These are phyloP conservation scores for Chrysoporthe austroafricana DNA, from an alignment of 2,329 filamentous ascomycete species.

Conservation along the genomic window DNA sequence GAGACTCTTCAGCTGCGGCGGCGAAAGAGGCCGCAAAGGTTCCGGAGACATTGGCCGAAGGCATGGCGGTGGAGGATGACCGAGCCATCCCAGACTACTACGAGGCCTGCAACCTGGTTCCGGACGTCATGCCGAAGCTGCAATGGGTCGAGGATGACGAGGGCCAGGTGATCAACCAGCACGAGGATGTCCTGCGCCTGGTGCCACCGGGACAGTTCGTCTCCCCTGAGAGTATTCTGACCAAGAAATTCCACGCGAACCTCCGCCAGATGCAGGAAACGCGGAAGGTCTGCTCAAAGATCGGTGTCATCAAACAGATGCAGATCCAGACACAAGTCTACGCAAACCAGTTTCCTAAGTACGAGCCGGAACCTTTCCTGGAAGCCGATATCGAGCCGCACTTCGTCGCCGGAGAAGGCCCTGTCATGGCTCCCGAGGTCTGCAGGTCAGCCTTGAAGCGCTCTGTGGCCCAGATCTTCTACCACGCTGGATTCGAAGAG, in stretches of 20 bases:
- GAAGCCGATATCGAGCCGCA: constrained; percentile 88
- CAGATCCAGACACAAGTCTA: constrained; percentile 98
- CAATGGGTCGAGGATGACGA: constrained; percentile 90
- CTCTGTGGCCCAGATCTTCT: constrained; percentile 92
- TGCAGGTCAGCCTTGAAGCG: constrained; percentile 85
- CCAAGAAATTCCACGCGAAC: constrained; percentile 84
- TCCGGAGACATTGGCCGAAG: constrained; percentile 78
- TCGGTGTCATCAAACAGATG: constrained; percentile 99
- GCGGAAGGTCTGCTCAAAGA: constrained; percentile 92
- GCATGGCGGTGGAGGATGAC: constrained; percentile 89
- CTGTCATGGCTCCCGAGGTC: constrained; percentile 81
- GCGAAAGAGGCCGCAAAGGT: constrained; percentile 53
- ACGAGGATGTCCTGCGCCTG: constrained; percentile 80
- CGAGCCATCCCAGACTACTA: constrained; percentile 93
- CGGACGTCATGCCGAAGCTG: constrained; percentile 77
- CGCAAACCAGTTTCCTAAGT: constrained; percentile 97
- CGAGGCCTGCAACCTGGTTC: constrained; percentile 81
- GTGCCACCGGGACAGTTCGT: constrained; percentile 76
- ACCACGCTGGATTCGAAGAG: constrained; percentile 95
- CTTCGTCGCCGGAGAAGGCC: constrained; percentile 85
- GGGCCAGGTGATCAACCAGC: constrained; percentile 85
- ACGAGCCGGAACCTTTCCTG: constrained; percentile 84
- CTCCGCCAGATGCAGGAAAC: constrained; percentile 97
- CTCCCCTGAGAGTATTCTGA: constrained; percentile 73
- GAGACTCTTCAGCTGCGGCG: constrained; percentile 52